These are phyloP conservation scores for Neurospora sp. DNA, from an alignment of 2,329 filamentous ascomycete genomes.

Conservation along the genomic window DNA sequence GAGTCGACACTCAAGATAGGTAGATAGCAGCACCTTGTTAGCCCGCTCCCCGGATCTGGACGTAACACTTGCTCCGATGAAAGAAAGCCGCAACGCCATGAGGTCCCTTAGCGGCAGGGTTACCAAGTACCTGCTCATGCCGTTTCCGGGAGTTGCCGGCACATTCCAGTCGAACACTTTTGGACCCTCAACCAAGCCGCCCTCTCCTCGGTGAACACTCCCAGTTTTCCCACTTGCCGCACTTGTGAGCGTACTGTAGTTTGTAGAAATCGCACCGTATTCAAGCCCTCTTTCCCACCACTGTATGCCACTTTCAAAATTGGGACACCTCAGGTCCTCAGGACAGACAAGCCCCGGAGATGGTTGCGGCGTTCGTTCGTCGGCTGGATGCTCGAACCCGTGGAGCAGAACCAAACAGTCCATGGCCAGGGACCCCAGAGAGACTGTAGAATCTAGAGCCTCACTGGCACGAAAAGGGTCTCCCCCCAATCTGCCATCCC, in stretches of 20 bases:
- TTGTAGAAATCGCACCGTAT: neutral
- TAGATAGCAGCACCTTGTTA: neutral
- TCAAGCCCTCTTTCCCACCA: neutral
- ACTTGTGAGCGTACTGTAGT: neutral
- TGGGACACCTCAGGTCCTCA: neutral
- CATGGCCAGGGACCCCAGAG: neutral
- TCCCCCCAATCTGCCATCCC: neutral
- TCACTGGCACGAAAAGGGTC: neutral
- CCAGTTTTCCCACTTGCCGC: neutral
- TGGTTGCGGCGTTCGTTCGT: neutral
- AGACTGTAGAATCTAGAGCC: neutral
- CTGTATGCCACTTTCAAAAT: neutral
- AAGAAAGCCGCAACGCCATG: neutral
- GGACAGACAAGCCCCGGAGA: neutral
- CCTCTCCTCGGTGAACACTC: neutral
- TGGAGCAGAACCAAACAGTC: neutral
- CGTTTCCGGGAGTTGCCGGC: conserved; percentile 17
- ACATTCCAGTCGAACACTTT: conserved; percentile 14
- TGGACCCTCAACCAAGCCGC: conserved; percentile 11
- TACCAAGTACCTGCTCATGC: neutral
- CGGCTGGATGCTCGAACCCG: neutral
- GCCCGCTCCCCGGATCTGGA: neutral
- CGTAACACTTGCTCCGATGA: neutral
- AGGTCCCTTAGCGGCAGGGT: neutral
- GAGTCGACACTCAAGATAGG: neutral